Percentiles rank a stretch among this genome's conserved stretches.
These are phyloP conservation scores for Ceratocystis huliohia DNA, from an alignment of 2,329 filamentous ascomycete genomes.

Conservation along the genomic window DNA sequence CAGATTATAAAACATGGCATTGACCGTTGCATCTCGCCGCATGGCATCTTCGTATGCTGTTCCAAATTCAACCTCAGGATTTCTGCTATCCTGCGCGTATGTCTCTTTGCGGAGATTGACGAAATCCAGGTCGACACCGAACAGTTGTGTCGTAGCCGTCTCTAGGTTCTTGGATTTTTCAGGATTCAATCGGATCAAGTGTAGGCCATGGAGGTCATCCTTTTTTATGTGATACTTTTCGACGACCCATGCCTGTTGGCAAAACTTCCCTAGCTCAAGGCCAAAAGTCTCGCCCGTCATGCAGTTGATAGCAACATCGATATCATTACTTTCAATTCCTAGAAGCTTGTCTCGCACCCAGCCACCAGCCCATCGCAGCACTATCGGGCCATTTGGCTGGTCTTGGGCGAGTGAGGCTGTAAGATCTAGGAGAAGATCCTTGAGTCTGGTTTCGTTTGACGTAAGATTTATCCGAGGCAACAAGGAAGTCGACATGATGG, in stretches of 20 bases:
- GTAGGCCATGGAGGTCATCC: conserved; percentile 58
- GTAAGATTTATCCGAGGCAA: conserved; percentile 42
- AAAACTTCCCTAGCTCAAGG: conserved; percentile 54
- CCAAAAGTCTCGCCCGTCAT: conserved; percentile 74
- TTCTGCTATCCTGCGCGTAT: conserved; percentile 77
- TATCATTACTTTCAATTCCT: conserved; percentile 59
- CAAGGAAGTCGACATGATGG: conserved; percentile 13
- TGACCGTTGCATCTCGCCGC: conserved; percentile 83
- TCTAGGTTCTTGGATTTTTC: conserved; percentile 95
- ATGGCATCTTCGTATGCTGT: conserved; percentile 82
- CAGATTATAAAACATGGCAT: conserved; percentile 92
- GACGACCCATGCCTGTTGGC: conserved; percentile 46
- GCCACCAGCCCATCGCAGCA: conserved; percentile 69
- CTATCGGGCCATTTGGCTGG: conserved; percentile 35
- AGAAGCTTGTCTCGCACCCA: conserved; percentile 82
- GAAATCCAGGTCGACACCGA: conserved; percentile 81
- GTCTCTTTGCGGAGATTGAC: conserved; percentile 90
- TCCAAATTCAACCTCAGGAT: conserved; percentile 86
- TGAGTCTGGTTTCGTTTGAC: conserved; percentile 57
- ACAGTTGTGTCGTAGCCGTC: conserved; percentile 73
- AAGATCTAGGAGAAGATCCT: conserved; percentile 69
- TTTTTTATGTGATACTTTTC: conserved; percentile 46
- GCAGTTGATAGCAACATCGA: conserved; percentile 72
- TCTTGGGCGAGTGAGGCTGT: conserved; percentile 39
- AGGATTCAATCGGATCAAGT: conserved; percentile 84